These are phyloP conservation scores for Ettlia oleoabundans DNA, from an alignment of 139 green algal species.

Conservation along the genomic window DNA sequence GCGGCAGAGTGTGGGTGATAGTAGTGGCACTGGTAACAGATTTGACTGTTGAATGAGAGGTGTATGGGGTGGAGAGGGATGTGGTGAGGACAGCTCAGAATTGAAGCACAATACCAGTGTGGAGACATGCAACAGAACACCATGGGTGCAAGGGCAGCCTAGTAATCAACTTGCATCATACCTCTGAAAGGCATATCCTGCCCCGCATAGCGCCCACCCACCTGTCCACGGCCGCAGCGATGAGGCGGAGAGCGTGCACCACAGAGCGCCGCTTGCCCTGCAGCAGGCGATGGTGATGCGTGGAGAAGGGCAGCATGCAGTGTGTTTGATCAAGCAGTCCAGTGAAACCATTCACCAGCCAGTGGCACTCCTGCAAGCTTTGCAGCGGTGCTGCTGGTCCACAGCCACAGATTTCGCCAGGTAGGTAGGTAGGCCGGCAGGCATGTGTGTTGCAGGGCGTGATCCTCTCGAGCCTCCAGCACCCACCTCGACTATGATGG, in stretches of 20 bases:
- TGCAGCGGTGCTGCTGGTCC: not conserved
- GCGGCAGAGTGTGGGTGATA: not conserved
- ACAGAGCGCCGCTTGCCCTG: slow-evolving; percentile 53
- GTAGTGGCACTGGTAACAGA: not conserved
- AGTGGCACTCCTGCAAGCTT: not conserved
- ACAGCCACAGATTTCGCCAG: too few species aligned
- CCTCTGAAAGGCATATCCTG: too few species aligned
- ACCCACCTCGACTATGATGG: slow-evolving; percentile 65
- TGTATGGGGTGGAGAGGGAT: not conserved
- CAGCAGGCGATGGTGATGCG: not conserved
- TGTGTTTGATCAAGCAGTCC: too few species aligned
- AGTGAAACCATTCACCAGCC: too few species aligned
- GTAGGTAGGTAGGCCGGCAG: not conserved
- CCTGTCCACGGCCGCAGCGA: slow-evolving; percentile 74
- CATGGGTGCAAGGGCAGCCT: too few species aligned
- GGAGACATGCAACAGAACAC: too few species aligned
- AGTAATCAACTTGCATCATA: too few species aligned
- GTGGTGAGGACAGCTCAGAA: too few species aligned
- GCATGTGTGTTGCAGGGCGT: not conserved
- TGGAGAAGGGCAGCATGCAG: not conserved
- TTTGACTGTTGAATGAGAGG: not conserved
- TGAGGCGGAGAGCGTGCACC: slow-evolving; percentile 67
- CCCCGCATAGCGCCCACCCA: too few species aligned
- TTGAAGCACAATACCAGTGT: too few species aligned
- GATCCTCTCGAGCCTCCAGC: not conserved